phyloP scores from a whole-genome alignment of 352 stramenopile genomes.

The Paralagenidium karlingii region DNA sequence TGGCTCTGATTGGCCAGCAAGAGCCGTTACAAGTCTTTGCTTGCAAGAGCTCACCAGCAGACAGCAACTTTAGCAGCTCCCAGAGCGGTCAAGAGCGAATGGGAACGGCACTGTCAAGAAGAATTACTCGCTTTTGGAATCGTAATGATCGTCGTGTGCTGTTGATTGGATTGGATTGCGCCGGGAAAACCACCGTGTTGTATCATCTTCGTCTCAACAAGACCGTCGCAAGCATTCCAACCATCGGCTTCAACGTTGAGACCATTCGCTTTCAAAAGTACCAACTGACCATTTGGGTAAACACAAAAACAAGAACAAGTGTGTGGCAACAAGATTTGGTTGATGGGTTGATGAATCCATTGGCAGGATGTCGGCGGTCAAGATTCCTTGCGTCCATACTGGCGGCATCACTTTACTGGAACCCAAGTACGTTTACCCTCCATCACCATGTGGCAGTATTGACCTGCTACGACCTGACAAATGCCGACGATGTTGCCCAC shows the following conservation, averaged over 20 bases:
- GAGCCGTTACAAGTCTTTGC: no score
- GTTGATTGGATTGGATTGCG: conserved; percentile 60
- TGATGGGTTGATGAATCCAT: neutral
- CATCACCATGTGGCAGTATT: neutral
- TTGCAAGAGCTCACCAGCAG: no score
- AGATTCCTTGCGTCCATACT: conserved; percentile 68
- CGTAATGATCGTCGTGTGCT: conserved; percentile 64
- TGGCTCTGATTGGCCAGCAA: no score
- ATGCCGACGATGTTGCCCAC: neutral
- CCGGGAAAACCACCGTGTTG: conserved; percentile 73
- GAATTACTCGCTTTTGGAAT: conserved; percentile 55
- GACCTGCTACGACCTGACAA: neutral
- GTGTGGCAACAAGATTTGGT: neutral
- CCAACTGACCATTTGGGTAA: conserved; percentile 72
- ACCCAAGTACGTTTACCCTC: conserved; percentile 30
- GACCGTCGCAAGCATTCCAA: conserved; percentile 65
- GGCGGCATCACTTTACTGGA: conserved; percentile 75
- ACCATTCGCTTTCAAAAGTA: conserved; percentile 56
- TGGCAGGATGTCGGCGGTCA: conserved; percentile 65
- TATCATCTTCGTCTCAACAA: conserved; percentile 71
- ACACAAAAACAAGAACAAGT: neutral
- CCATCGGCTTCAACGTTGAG: conserved; percentile 75
- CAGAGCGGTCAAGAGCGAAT: no score
- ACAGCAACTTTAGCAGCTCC: no score
- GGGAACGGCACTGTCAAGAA: conserved; percentile 53